Percentiles rank a stretch among this genome's conserved stretches.
Conservation (phyloP, 768 basidiomycete genomes). For the Russula sp. region DNA sequence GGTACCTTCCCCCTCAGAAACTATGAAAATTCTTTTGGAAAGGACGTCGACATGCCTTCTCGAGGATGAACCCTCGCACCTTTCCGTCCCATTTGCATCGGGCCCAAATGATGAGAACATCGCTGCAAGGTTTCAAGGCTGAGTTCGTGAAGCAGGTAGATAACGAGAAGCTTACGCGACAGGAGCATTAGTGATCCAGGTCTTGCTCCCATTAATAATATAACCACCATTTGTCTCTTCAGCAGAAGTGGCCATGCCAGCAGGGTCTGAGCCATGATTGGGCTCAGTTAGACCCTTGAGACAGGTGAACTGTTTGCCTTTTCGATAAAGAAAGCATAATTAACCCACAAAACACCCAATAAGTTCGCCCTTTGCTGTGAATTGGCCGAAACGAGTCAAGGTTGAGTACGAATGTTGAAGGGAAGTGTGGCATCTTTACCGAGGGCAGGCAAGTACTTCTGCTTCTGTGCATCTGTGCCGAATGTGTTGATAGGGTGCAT, state of each 20-base stretch:
- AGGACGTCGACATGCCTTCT: slow-evolving; percentile 59
- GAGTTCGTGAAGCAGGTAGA: slow-evolving; percentile 15
- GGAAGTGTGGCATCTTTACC: slow-evolving; percentile 43
- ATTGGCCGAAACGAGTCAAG: background rate
- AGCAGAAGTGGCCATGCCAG: slow-evolving; percentile 95
- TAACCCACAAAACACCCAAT: slow-evolving; percentile 88
- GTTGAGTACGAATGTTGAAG: background rate
- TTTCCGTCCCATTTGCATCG: slow-evolving; percentile 91
- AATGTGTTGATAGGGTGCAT: slow-evolving; percentile 95
- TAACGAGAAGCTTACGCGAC: slow-evolving; percentile 54
- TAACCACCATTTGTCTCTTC: slow-evolving; percentile 83
- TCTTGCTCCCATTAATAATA: slow-evolving; percentile 87
- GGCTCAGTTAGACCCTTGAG: slow-evolving; percentile 89
- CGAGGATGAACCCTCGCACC: slow-evolving; percentile 84
- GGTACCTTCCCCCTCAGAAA: background rate
- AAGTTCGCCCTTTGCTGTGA: slow-evolving; percentile 74
- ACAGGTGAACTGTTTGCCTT: slow-evolving; percentile 9
- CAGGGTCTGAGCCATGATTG: slow-evolving; percentile 95
- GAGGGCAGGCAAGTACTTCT: slow-evolving; percentile 82
- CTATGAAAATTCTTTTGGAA: background rate
- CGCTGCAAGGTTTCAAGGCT: slow-evolving; percentile 47
- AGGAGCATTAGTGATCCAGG: slow-evolving; percentile 95
- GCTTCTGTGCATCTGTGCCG: slow-evolving; percentile 86
- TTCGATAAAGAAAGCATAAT: slow-evolving; percentile 4
- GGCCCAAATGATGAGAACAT: slow-evolving; percentile 93